Evolutionary conservation across 1,284 basidiomycete genomes (phyloP), one percentile per base, ranked within the genome.

Genomic region (Ganoderma meredithae): DNA sequence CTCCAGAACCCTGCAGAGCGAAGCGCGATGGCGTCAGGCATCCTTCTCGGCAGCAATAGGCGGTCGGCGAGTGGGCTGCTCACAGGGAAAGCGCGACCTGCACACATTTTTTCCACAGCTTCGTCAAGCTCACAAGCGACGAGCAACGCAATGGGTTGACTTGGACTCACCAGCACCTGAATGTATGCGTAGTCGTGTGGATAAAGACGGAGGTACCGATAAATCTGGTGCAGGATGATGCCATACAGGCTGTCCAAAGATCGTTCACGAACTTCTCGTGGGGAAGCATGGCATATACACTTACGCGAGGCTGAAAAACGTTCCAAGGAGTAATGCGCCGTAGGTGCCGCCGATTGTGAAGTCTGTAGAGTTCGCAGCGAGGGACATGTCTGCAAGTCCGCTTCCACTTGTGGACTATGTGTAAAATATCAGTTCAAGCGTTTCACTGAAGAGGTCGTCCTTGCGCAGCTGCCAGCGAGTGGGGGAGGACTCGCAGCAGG

Each of bases 271-370:
- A 31, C 25, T 1, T 13, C 5, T 25, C 6, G 10, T 12, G 52
- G 2, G 8, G 52, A 31, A 15, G 8, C 13, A 2, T 1, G 27
- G 15, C 22, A 9, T 25, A 49, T 3, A 15, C n/a, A 43, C 40
- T 60, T 41, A 60, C 59, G 44, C 13, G 7, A 60, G 59, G 40
- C 59, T 41, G n/a, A 60, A 41, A 41, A 60, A 60, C 3, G 59
- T 60, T 4, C 59, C 59, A 1, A 60, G n/a, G 2, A 60, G 41
- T 25, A 44, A 22, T 3, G 59, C 25, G n/a, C 59, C 59, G 27
- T 41, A 60, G n/a, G 59, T 43, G 9, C 44, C 25, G 22, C 22
- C 41, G 13, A 60, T 7, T 10, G 22, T 44, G 19, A 44, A 17
- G 19, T 1, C 44, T 1, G n/a, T 47, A 8, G 44, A n/a, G n/a